These are phyloP conservation scores for Pythium volutum DNA, from an alignment of 352 stramenopile genomes.

Conservation along the genomic window DNA sequence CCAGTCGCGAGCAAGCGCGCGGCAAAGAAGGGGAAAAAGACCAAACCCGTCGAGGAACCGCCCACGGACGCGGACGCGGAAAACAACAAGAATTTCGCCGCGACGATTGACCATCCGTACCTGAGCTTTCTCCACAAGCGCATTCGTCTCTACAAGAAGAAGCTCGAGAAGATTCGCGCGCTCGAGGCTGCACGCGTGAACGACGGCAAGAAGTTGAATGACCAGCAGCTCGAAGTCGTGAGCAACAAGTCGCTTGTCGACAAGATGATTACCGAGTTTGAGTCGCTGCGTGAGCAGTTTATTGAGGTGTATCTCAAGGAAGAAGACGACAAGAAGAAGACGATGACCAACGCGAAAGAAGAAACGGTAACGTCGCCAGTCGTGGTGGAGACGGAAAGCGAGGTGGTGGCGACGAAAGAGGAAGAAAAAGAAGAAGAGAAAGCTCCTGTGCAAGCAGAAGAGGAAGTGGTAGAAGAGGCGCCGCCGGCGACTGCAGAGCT, in stretches of 20 bases:
- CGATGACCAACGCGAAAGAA: background rate
- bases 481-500: conserved; percentile 10
- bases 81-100: conserved; percentile 31
- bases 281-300: conserved; percentile 77
- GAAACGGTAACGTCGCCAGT: background rate
- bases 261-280: conserved; percentile 72
- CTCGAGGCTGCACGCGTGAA: conserved; percentile 43
- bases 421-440: background rate
- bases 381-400: background rate
- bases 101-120: conserved; percentile 71
- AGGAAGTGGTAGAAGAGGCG: background rate
- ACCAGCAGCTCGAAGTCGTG: conserved; percentile 76
- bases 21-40: conserved; percentile 33
- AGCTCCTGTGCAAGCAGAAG: background rate
- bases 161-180: conserved; percentile 81
- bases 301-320: conserved; percentile 53
- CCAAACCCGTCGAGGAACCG: conserved; percentile 10
- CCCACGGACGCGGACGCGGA: conserved; percentile 27
- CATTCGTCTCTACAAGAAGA: conserved; percentile 80
- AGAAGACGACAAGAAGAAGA: conserved; percentile 36
- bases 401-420: background rate
- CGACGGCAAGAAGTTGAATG: conserved; percentile 68
- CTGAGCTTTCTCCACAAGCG: conserved; percentile 81
- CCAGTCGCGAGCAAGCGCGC: conserved; percentile 26
- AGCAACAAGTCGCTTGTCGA: conserved; percentile 57